phyloP scores from a whole-genome alignment of 2,329 filamentous ascomycete species.

The Sodiomyces alkalinus region DNA sequence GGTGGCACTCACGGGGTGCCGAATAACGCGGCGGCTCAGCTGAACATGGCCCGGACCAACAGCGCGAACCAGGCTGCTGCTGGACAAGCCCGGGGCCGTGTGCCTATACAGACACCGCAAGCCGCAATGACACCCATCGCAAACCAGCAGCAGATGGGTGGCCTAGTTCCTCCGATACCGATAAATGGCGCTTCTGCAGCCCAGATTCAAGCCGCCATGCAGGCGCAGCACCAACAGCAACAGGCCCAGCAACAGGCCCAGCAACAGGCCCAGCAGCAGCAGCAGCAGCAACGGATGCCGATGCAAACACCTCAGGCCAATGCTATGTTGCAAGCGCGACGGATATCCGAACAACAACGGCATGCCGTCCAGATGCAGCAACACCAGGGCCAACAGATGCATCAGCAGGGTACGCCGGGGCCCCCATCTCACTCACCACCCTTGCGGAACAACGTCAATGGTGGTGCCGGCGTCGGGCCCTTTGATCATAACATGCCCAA shows the following conservation, averaged over 20 bases:
- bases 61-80: slow-evolving; percentile 28
- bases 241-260: slow-evolving; percentile 32
- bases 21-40: slow-evolving; percentile 12
- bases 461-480: slow-evolving; percentile 14
- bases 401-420: slow-evolving; percentile 12
- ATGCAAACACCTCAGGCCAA: slow-evolving; percentile 34
- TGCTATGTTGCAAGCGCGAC: slow-evolving; percentile 47
- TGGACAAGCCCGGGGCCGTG: slow-evolving; percentile 31
- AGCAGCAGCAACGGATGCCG: slow-evolving; percentile 45
- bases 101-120: slow-evolving; percentile 37
- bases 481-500: slow-evolving; percentile 21
- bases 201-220: slow-evolving; percentile 44
- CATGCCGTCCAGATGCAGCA: slow-evolving; percentile 29
- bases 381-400: slow-evolving; percentile 23
- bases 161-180: slow-evolving; percentile 36
- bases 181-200: slow-evolving; percentile 55
- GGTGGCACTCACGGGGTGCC: slow-evolving; percentile 12
- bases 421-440: slow-evolving; percentile 23
- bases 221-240: slow-evolving; percentile 35
- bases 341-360: slow-evolving; percentile 51
- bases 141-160: slow-evolving; percentile 30
- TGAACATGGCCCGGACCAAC: slow-evolving; percentile 22
- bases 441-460: slow-evolving; percentile 19
- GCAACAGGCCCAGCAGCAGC: slow-evolving; percentile 33
- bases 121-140: slow-evolving; percentile 32